phyloP scores from a whole-genome alignment of 768 basidiomycete species.

The Lentinula guzmanii region DNA sequence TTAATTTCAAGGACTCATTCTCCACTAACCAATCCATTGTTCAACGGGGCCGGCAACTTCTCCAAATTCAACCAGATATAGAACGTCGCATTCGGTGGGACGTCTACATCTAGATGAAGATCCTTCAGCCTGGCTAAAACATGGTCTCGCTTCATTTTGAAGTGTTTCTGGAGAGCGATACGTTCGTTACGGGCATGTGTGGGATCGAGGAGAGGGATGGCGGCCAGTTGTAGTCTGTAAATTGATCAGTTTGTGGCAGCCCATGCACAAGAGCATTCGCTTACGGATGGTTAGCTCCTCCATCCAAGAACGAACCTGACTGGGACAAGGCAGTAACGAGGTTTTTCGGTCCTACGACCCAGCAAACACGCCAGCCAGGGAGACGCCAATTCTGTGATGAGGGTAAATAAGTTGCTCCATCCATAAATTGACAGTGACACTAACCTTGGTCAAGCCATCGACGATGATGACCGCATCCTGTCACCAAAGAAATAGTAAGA shows the following conservation, averaged over 20 bases:
- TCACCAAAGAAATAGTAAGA: background rate
- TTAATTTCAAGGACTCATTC: background rate
- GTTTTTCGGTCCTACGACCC: conserved; percentile 90
- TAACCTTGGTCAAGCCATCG: conserved; percentile 87
- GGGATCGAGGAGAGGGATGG: conserved; percentile 77
- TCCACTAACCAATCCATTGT: conserved; percentile 70
- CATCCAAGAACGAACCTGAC: conserved; percentile 84
- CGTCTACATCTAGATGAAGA: conserved; percentile 70
- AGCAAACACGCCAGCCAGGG: conserved; percentile 92
- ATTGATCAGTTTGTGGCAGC: background rate
- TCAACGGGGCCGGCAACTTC: conserved; percentile 71
- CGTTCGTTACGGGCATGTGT: conserved; percentile 65
- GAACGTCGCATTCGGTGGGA: conserved; percentile 80
- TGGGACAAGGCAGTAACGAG: conserved; percentile 88
- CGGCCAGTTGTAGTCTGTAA: conserved; percentile 76
- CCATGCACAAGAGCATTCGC: conserved; percentile 16
- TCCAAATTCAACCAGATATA: conserved; percentile 93
- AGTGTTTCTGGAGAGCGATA: conserved; percentile 82
- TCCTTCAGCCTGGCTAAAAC: conserved; percentile 75
- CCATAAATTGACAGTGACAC: background rate
- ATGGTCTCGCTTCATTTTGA: conserved; percentile 88
- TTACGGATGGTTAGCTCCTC: conserved; percentile 90
- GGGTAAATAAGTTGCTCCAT: background rate
- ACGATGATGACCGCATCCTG: conserved; percentile 81
- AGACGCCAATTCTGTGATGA: conserved; percentile 78